Conservation (phyloP, 2,329 filamentous ascomycete species). For the Pseudocercospora eumusae region DNA sequence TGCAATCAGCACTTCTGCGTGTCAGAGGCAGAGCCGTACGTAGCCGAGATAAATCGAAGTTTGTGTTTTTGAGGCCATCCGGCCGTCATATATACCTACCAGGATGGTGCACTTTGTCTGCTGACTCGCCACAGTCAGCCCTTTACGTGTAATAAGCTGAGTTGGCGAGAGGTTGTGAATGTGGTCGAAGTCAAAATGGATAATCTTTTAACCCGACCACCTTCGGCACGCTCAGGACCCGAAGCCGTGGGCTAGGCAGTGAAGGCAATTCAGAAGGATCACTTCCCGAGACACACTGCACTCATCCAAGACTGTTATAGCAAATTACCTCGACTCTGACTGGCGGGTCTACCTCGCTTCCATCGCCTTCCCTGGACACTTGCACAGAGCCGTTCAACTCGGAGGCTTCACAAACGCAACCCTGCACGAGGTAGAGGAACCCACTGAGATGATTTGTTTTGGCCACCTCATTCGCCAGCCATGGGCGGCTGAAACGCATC, state of each 20-base stretch:
- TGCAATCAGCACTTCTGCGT: background rate
- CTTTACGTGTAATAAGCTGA: background rate
- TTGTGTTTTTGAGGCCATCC: background rate
- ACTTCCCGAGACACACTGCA: background rate
- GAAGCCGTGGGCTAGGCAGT: background rate
- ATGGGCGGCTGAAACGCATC: background rate
- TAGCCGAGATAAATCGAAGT: slow-evolving; percentile 4
- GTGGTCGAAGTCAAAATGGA: background rate
- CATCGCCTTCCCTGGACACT: background rate
- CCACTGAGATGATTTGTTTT: background rate
- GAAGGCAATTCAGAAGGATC: background rate
- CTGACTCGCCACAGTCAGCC: background rate
- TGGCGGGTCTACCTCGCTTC: background rate
- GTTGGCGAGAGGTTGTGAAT: background rate
- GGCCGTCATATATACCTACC: background rate
- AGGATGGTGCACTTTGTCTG: background rate
- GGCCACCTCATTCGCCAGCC: background rate
- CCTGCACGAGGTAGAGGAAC: background rate
- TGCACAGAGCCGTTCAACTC: background rate
- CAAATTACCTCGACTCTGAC: background rate
- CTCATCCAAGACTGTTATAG: background rate
- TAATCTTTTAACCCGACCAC: background rate
- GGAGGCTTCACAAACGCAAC: background rate
- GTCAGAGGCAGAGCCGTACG: slow-evolving; percentile 1
- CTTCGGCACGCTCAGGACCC: background rate